phyloP scores from a whole-genome alignment of 2,329 filamentous ascomycete species.

The Cytospora piceicola region DNA sequence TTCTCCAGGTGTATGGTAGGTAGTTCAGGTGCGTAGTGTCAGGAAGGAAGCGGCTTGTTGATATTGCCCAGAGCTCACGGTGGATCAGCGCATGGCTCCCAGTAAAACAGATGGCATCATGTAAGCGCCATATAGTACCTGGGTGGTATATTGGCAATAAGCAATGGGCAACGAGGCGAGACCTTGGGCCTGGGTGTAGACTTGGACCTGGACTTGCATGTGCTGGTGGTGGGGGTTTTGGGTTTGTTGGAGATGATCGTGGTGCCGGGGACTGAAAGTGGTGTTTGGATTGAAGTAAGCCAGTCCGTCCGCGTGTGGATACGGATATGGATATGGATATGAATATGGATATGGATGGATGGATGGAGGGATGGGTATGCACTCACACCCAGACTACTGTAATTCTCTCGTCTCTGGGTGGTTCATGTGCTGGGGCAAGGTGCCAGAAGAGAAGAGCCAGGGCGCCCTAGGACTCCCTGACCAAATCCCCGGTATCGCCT shows the following conservation, averaged over 20 bases:
- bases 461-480: no score
- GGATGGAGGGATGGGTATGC: no score
- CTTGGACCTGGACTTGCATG: background rate
- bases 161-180: background rate
- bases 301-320: background rate
- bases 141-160: background rate
- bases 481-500: background rate
- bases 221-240: constrained; percentile 10
- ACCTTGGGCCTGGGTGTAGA: no score
- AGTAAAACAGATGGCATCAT: constrained; percentile 18
- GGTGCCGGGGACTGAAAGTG: background rate
- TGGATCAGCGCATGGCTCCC: constrained; percentile 15
- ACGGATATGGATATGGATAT: no score
- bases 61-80: background rate
- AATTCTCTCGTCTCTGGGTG: no score
- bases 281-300: background rate
- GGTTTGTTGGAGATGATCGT: constrained; percentile 11
- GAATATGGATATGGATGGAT: no score
- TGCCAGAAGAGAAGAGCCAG: no score
- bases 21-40: background rate
- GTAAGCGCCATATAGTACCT: constrained; percentile 16
- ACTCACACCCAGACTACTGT: no score
- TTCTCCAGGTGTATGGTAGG: background rate
- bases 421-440: no score
- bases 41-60: background rate